phyloP scores from a whole-genome alignment of 2,329 filamentous ascomycete species.

The Paradendryphiella salina region DNA sequence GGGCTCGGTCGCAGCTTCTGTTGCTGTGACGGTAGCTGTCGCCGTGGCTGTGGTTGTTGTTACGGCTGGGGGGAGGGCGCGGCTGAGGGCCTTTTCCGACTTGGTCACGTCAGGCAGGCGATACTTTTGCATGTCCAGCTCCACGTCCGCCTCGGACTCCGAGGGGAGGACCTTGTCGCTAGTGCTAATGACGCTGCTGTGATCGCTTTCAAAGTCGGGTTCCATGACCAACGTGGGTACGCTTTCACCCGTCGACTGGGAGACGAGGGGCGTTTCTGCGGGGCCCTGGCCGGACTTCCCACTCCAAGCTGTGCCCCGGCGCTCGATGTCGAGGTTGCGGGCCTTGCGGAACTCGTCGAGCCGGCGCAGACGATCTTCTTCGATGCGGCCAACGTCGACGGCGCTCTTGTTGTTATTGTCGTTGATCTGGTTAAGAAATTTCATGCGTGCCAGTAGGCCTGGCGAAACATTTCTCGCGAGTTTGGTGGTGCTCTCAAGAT shows the following conservation, averaged over 20 bases:
- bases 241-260: conserved; percentile 45
- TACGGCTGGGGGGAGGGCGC: conserved; percentile 37
- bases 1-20: neutral
- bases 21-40: conserved; percentile 22
- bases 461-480: conserved; percentile 49
- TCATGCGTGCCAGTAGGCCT: conserved; percentile 51
- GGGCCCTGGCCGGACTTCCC: conserved; percentile 44
- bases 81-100: conserved; percentile 58
- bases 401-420: conserved; percentile 35
- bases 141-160: conserved; percentile 52
- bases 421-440: conserved; percentile 48
- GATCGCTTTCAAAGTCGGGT: conserved; percentile 51
- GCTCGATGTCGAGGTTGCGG: conserved; percentile 59
- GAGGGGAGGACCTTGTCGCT: conserved; percentile 59
- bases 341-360: conserved; percentile 69
- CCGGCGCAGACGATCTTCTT: conserved; percentile 69
- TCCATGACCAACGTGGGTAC: conserved; percentile 46
- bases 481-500: conserved; percentile 36
- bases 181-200: conserved; percentile 55
- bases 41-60: conserved; percentile 46
- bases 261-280: conserved; percentile 28
- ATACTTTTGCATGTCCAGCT: conserved; percentile 70
- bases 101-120: conserved; percentile 71
- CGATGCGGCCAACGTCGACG: conserved; percentile 64
- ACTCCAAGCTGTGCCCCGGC: conserved; percentile 73